Evolutionary conservation across 192 early-diverging fungal species (phyloP).

Genomic region (Helicostylum pulchrum): DNA sequence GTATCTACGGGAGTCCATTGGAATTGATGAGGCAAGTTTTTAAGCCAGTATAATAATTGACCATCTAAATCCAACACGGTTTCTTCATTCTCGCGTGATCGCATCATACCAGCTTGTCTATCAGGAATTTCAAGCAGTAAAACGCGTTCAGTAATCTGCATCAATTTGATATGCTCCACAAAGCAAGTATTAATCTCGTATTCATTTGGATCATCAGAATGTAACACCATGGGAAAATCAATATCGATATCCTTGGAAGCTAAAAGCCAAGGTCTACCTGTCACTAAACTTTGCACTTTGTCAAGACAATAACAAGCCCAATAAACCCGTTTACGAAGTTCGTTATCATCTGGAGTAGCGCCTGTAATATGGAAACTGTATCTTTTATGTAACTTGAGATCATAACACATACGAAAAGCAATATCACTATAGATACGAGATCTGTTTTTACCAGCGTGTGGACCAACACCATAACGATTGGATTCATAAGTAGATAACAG

Average conservation of each 20-base stretch:
- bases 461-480: slow-evolving; percentile 3
- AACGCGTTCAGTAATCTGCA: slow-evolving; percentile 28
- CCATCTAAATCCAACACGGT: slow-evolving; percentile 9
- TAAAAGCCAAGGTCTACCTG: slow-evolving; percentile 15
- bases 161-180: slow-evolving; percentile 19
- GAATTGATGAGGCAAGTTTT: slow-evolving; percentile 5
- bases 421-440: slow-evolving; percentile 16
- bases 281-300: slow-evolving; percentile 20
- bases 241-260: slow-evolving; percentile 13
- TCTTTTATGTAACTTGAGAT: slow-evolving; percentile 20
- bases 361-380: background rate
- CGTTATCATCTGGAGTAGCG: slow-evolving; percentile 6
- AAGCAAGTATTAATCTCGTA: slow-evolving; percentile 17
- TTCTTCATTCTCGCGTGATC: slow-evolving; percentile 9
- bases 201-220: slow-evolving; percentile 30
- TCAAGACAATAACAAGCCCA: slow-evolving; percentile 37
- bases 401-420: slow-evolving; percentile 27
- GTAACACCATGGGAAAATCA: slow-evolving; percentile 21
- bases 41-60: slow-evolving; percentile 26
- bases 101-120: slow-evolving; percentile 1
- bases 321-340: slow-evolving; percentile 28
- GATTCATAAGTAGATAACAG: slow-evolving; percentile 25
- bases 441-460: slow-evolving; percentile 1
- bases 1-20: slow-evolving; percentile 25
- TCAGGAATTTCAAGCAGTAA: slow-evolving; percentile 10